Evolutionary conservation across 495 filamentous ascomycete genomes (phyloP).

Genomic region (Penicillium odoratum): DNA sequence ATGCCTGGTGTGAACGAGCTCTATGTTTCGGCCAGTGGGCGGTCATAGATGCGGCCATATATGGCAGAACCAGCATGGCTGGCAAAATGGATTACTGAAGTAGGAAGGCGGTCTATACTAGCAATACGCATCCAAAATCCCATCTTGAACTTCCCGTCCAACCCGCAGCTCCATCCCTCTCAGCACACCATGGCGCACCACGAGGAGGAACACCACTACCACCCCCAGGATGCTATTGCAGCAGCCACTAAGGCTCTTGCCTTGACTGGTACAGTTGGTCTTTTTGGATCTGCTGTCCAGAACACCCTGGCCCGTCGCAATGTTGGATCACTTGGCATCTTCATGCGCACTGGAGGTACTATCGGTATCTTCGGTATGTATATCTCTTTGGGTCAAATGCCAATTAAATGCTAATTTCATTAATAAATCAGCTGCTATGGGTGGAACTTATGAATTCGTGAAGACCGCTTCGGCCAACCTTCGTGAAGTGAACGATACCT

Average conservation of each 20-base stretch:
- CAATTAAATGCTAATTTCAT: conserved; percentile 18
- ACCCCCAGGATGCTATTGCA: conserved; percentile 76
- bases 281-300: conserved; percentile 73
- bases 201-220: conserved; percentile 58
- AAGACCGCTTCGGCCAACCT: conserved; percentile 73
- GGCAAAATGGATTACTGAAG: conserved; percentile 4
- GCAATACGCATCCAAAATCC: conserved; percentile 32
- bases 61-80: not conserved
- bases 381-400: conserved; percentile 2
- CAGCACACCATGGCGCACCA: conserved; percentile 49
- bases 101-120: conserved; percentile 26
- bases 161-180: conserved; percentile 30
- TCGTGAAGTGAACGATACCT: conserved; percentile 70
- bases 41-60: not conserved
- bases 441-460: conserved; percentile 76
- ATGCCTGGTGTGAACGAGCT: not conserved
- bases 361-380: conserved; percentile 65
- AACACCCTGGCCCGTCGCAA: conserved; percentile 81
- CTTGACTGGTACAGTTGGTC: conserved; percentile 65
- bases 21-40: not conserved
- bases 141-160: conserved; percentile 15
- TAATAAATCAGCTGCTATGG: conserved; percentile 66
- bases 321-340: conserved; percentile 71
- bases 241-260: conserved; percentile 62
- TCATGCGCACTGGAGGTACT: conserved; percentile 68